Evolutionary conservation across 768 basidiomycete species (phyloP), one percentile per base, ranked within the genome.

Genomic region (Phaeotremella skinneri): DNA sequence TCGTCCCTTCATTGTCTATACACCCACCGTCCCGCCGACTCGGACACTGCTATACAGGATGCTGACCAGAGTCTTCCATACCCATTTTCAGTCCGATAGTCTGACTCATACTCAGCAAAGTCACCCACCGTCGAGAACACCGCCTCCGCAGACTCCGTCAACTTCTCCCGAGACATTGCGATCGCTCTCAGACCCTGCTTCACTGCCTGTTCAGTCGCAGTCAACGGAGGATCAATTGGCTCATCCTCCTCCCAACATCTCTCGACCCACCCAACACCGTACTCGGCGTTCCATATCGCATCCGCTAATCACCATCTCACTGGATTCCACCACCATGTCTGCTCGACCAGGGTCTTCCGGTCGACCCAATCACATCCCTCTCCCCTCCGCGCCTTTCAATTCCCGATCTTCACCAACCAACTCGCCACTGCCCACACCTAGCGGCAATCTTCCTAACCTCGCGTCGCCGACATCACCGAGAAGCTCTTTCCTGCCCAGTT

Each of bases 401-500:
- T 48, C 53, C 17, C 42, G 30, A 11, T 7, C 21, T 20, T 57
- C 64, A 0, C 63, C 68, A 16, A 55, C 49, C 34, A 58, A 55
- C 7, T 67, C 73, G 17, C 66, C 66, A 2, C 25, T 51, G 2
- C 47, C 41, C 17, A 55, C 62, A 14, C 64, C 70, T 6, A 39
- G 41, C 17, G 54, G 62, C 25, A 43, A 26, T 20, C 20, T 47
- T 4, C 57, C 37, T 39, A 58, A 56, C 14, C 52, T 62, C 16
- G 64, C 54, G 9, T 69, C 67, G 3, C 73, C 75, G 11, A 70
- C 66, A 14, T 73, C 71, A 1, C 75, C 75, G 0, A 52, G 75
- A 41, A 62, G 55, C n/a, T 64, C 63, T 20, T 76, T 76, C 48
- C 51, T 76, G 13, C 69, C 72, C 20, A 64, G 58, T 41, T 76